Evolutionary conservation across 2,329 filamentous ascomycete genomes (phyloP).

Genomic region (Hypoxylon sp.): DNA sequence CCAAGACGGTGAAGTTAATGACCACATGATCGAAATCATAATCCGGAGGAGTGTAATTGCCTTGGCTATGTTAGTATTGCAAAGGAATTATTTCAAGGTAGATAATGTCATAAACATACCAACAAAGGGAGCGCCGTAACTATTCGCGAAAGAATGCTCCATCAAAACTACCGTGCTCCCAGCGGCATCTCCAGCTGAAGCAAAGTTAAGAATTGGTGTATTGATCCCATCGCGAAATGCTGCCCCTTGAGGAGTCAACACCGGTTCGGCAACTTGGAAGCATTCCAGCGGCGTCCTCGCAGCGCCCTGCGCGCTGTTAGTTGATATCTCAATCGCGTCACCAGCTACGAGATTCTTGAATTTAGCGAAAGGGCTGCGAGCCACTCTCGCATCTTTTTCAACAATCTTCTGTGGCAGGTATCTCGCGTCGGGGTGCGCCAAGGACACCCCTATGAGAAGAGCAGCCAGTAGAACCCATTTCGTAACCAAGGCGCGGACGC

Average conservation of each 20-base stretch:
- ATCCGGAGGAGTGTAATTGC: conserved; percentile 74
- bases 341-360: conserved; percentile 41
- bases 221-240: conserved; percentile 57
- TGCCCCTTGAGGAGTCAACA: conserved; percentile 66
- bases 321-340: conserved; percentile 21
- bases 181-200: conserved; percentile 37
- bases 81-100: conserved; percentile 15
- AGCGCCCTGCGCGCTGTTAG: conserved; percentile 31
- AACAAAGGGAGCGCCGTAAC: conserved; percentile 81
- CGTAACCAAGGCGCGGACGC: conserved; percentile 21
- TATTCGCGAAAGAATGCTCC: conserved; percentile 78
- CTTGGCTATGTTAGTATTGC: conserved; percentile 57
- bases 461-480: conserved; percentile 29
- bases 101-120: conserved; percentile 62
- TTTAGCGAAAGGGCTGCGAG: conserved; percentile 49
- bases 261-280: conserved; percentile 78
- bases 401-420: conserved; percentile 27
- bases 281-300: conserved; percentile 66
- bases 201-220: conserved; percentile 47
- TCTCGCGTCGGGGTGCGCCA: conserved; percentile 41
- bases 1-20: conserved; percentile 82
- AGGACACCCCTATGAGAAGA: conserved; percentile 39
- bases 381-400: conserved; percentile 16
- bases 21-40: conserved; percentile 81
- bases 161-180: conserved; percentile 73